These are phyloP conservation scores for Crithidia bombi DNA, from an alignment of 208 protist species.

Conservation along the genomic window DNA sequence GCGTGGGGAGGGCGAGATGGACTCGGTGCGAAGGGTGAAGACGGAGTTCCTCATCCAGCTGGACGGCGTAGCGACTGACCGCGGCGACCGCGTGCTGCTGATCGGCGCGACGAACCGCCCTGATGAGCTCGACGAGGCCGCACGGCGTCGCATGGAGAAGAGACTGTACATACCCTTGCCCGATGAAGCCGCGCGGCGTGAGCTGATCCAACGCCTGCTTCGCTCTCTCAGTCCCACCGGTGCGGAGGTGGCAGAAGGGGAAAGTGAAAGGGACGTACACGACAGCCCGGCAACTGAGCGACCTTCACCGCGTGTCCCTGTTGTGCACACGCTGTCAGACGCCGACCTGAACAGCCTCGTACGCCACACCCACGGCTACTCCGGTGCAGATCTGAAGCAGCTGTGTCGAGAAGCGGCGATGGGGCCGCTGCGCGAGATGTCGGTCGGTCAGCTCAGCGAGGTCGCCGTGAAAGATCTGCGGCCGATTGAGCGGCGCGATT, in stretches of 20 bases:
- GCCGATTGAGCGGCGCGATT: conserved; percentile 70
- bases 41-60: conserved; percentile 99
- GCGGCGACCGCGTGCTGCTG: conserved; percentile 83
- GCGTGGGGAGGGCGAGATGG: conserved; percentile 83
- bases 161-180: conserved; percentile 92
- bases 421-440: conserved; percentile 76
- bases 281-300: conserved; percentile 1
- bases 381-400: conserved; percentile 77
- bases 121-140: conserved; percentile 91
- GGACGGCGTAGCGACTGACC: conserved; percentile 80
- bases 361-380: conserved; percentile 70
- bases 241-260: background rate
- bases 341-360: conserved; percentile 51
- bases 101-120: conserved; percentile 93
- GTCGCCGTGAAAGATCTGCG: conserved; percentile 56
- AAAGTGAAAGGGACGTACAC: background rate
- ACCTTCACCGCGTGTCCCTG: background rate
- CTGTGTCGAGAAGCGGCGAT: conserved; percentile 82
- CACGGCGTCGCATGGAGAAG: conserved; percentile 89
- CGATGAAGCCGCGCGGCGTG: conserved; percentile 51
- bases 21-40: conserved; percentile 96
- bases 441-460: conserved; percentile 48
- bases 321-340: conserved; percentile 43
- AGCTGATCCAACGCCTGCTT: conserved; percentile 72
- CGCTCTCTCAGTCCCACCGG: conserved; percentile 35